Percentiles rank a stretch among this genome's conserved stretches.
Evolutionary conservation across 2,329 filamentous ascomycete genomes (phyloP).

Genomic region (Zasmidium cellare): DNA sequence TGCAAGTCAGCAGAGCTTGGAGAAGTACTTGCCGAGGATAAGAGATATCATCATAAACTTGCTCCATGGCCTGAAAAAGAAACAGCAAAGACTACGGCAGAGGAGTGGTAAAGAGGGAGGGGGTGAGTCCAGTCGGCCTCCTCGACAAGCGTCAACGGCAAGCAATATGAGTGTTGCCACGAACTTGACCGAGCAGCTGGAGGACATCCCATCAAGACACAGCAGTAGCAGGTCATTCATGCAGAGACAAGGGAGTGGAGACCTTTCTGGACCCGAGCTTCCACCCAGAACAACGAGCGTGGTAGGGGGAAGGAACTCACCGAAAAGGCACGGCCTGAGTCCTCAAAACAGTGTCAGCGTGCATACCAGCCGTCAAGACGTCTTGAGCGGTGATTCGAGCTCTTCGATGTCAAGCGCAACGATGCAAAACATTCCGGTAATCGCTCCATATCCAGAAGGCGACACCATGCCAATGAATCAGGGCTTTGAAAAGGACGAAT

Average conservation of each 20-base stretch:
- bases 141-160: conserved; percentile 47
- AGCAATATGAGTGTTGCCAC: conserved; percentile 48
- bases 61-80: conserved; percentile 92
- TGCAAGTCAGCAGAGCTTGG: conserved; percentile 87
- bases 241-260: conserved; percentile 43
- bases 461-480: conserved; percentile 47
- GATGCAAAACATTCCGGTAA: conserved; percentile 73
- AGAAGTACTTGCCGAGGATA: conserved; percentile 90
- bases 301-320: conserved; percentile 43
- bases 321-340: conserved; percentile 43
- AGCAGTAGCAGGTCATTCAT: conserved; percentile 42
- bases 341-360: conserved; percentile 33
- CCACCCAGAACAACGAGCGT: conserved; percentile 51
- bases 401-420: conserved; percentile 72
- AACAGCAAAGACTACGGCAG: conserved; percentile 81
- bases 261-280: conserved; percentile 43
- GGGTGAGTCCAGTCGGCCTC: conserved; percentile 27
- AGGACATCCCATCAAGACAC: conserved; percentile 40
- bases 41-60: conserved; percentile 98
- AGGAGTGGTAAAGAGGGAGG: conserved; percentile 47
- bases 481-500: conserved; percentile 32
- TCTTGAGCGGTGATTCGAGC: conserved; percentile 49
- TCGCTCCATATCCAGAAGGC: conserved; percentile 71
- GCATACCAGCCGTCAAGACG: conserved; percentile 15
- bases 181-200: conserved; percentile 47